Base-by-base conservation (phyloP, 345 rosid species). In the Brassica rapa region DNA sequence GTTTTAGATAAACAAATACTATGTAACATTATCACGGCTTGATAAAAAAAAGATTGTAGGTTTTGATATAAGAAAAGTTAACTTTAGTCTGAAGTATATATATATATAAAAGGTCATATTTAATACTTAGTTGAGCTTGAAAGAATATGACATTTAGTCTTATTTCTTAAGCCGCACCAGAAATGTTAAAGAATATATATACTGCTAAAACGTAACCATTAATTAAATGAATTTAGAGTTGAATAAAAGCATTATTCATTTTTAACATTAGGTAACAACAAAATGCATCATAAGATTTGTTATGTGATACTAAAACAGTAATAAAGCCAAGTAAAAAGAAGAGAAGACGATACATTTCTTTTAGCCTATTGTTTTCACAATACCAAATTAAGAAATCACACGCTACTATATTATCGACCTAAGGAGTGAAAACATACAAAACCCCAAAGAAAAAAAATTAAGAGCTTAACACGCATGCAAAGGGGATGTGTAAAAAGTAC, bases 391-490 rank as follows among this genome's bases (percentile, higher is more conserved):
- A 75, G 80, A 75, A 63, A 74, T 75, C 83, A 80, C 83, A 73
- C 74, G 49, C 75, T 62, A 75, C 75, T 30, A 80, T 69, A 74
- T 81, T 72, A 87, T 68, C 75, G 65, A 83, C 88, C 77, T 49
- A 76, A 77, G 61, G 16, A 70, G 56, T 14, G 61, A 70, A 72
- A 62, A 25, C 33, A 71, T 41, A 49, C 73, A 72, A 77, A 43
- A 56, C 56, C 77, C 73, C 76, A 21, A 66, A 60, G 10, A 75
- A 35, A 8, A 59, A 59, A 66, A 65, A 83, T 80, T 81, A 82
- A 84, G 79, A 86, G 71, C 91, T 87, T 89, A 87, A 86, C 86
- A 80, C 87, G 86, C 89, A 87, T 85, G 84, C 68, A 63, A 76
- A 70, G 80, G 72, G 84, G 73, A 70, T n/a, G 67, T 6, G 59